Evolutionary conservation across 2,329 filamentous ascomycete species (phyloP), one percentile per base, ranked within the genome.

Genomic region (Amesomyces nigricolor): DNA sequence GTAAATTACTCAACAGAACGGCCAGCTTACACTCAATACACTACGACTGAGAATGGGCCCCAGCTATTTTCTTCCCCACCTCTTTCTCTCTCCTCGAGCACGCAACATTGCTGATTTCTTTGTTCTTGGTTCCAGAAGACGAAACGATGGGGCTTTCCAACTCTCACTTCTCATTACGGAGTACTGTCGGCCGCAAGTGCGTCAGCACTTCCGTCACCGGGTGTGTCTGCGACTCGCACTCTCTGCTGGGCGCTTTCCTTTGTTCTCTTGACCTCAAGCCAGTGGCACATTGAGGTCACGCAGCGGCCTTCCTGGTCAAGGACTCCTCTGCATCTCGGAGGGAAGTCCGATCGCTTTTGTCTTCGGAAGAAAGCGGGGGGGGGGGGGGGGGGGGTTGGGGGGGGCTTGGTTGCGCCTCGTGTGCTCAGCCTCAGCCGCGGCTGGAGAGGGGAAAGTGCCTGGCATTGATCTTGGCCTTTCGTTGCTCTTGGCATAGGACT

Each of bases 371-470:
- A 44, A 9, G 43, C n/a, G 48, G 48, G n/a, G 22, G 42, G 17
- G 22, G 17, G 6, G 1, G 17, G 30, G 14, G 9, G 17, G 50
- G 42, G n/a, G n/a, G n/a, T n/a, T 11, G 1, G 17, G 30, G 14
- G 9, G 17, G 50, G 42, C 50, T 40, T 46, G 5, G 32, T 13
- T 38, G 14, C 38, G 42, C 42, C 42, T 52, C 26, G 42, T 17
- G 17, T 8, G 43, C 50, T 46, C 50, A 52, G 50, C 50, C 50
- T 38, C 50, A 52, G 50, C 50, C 50, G 22, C 50, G 42, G 42
- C 50, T 52, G 50, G 42, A 17, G 11, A 14, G 9, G 38, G 8
- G 22, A 26, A 26, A 26, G 22, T 26, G 22, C 22, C 22, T 26
- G 22, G 22, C 22, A 4, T 26, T 17, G 17, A 35, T 38, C 10